Evolutionary conservation across 2,329 filamentous ascomycete genomes (phyloP).

Genomic region (Ilyonectria robusta): DNA sequence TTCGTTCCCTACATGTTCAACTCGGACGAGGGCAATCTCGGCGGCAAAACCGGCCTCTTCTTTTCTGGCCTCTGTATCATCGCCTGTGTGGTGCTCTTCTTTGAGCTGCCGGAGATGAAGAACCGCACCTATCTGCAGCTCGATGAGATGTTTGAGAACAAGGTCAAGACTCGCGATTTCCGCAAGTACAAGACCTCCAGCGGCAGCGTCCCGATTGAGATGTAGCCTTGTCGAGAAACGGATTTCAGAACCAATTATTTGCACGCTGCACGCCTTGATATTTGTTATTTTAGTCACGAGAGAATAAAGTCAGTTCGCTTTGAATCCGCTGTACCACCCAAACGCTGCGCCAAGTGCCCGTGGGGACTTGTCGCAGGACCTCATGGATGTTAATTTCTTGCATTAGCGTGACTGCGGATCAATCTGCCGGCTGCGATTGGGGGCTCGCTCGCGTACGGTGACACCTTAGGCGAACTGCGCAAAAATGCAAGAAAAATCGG

Average conservation of each 20-base stretch:
- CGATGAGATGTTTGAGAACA: neutral
- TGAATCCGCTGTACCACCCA: neutral
- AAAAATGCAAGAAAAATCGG: too few relatives aligned
- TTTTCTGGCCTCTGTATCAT: neutral
- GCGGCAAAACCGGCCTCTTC: neutral
- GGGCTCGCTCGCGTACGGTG: too few relatives aligned
- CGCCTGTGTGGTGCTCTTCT: neutral
- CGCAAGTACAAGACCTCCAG: neutral
- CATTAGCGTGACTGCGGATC: too few relatives aligned
- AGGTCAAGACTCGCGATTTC: neutral
- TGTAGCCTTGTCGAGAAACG: neutral
- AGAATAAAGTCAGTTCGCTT: neutral
- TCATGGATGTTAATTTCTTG: too few relatives aligned
- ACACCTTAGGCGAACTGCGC: too few relatives aligned
- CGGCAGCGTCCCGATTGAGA: neutral
- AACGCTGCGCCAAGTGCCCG: too few relatives aligned
- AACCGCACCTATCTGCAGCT: neutral
- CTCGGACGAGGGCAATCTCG: conserved; percentile 1
- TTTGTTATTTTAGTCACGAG: neutral
- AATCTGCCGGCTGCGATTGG: too few relatives aligned
- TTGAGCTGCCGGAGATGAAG: conserved; percentile 1
- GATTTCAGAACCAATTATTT: neutral
- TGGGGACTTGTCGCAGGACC: too few relatives aligned
- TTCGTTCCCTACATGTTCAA: conserved; percentile 2
- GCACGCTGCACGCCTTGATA: neutral